phyloP scores from a whole-genome alignment of 768 basidiomycete species.

The Tricholoma hemisulphureum region DNA sequence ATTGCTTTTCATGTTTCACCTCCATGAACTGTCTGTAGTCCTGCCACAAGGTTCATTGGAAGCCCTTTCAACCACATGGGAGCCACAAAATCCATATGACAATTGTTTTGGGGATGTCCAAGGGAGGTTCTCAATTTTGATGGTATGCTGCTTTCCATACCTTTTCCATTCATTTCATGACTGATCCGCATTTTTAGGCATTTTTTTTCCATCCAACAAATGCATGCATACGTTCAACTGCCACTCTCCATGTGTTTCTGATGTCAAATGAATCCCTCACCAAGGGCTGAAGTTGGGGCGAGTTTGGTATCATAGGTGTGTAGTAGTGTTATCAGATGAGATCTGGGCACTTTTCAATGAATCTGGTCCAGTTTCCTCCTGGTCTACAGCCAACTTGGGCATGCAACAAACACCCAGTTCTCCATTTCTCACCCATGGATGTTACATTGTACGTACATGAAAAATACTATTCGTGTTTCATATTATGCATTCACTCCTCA shows the following conservation, averaged over 20 bases:
- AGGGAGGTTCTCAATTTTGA: neutral
- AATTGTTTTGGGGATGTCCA: neutral
- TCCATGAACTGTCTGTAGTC: too few species aligned
- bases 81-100: too few species aligned
- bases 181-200: neutral
- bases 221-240: neutral
- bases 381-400: neutral
- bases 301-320: neutral
- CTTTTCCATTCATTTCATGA: neutral
- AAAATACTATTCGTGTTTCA: neutral
- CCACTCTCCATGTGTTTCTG: neutral
- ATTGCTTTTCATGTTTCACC: too few species aligned
- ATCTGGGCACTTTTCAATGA: neutral
- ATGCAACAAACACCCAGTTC: neutral
- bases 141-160: neutral
- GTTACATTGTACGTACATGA: neutral
- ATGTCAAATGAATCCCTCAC: too few species aligned
- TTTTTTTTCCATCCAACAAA: neutral
- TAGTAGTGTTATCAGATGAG: neutral
- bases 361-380: neutral
- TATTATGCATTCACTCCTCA: neutral
- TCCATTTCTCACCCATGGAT: neutral
- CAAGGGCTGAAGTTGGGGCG: too few species aligned
- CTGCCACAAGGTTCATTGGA: too few species aligned
- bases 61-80: too few species aligned